Percentiles rank a stretch among this genome's conserved stretches.
Evolutionary conservation across 129 eudicot species (phyloP).

Genomic region (Kitagawia praeruptora): DNA sequence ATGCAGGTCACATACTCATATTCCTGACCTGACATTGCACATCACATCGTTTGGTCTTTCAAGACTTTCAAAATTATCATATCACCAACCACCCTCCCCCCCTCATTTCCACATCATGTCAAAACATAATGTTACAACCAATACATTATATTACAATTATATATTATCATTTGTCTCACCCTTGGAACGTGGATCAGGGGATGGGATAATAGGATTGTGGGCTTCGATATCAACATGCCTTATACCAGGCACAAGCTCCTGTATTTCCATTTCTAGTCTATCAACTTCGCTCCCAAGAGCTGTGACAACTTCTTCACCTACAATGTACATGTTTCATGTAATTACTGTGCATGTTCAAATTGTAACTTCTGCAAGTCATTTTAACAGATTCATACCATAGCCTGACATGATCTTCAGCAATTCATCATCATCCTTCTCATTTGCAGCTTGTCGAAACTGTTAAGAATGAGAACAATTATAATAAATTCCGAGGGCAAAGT

Average conservation of each 20-base stretch:
- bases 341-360: not conserved
- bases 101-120: not conserved
- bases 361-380: not conserved
- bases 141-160: not conserved
- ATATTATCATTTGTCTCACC: conserved; percentile 3
- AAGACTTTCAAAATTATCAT: not conserved
- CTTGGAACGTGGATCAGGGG: conserved; percentile 23
- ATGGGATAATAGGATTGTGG: conserved; percentile 63
- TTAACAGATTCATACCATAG: conserved; percentile 46
- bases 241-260: conserved; percentile 88
- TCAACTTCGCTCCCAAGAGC: conserved; percentile 97
- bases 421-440: conserved; percentile 45
- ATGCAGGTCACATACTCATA: not conserved
- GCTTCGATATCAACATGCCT: conserved; percentile 94
- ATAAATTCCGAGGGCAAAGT: not conserved
- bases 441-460: conserved; percentile 80
- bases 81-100: not conserved
- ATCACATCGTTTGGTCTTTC: not conserved
- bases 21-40: not conserved
- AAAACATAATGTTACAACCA: not conserved
- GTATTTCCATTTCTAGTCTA: conserved; percentile 87
- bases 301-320: conserved; percentile 93
- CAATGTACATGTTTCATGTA: conserved; percentile 1
- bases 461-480: not conserved
- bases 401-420: conserved; percentile 72